Base-by-base conservation (phyloP, 345 rosid genomes). In the Conringia planisiliqua region DNA sequence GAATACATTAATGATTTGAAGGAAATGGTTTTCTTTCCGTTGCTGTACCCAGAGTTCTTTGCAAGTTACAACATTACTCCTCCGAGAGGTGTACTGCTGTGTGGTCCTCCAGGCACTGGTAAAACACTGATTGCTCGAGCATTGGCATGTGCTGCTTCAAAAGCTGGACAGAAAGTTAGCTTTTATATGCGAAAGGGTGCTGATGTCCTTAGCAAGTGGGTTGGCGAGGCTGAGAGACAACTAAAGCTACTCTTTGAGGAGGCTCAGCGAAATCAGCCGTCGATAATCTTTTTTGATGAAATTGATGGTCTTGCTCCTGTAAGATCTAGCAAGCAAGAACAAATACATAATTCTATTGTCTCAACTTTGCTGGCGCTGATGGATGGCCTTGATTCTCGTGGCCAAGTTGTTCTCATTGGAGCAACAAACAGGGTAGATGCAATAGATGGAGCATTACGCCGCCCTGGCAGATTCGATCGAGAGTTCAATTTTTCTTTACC, bases 371-470 rank as follows among this genome's bases (percentile, higher is more conserved):
- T 96, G 69, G 99, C 99, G 44, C 82, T 96, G 85, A 96, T 96
- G 99, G 99, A 96, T 84, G 99, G 99, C 77, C 93, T 96, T 80
- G 99, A 96, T 88, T 92, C 99, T 78, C 97, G 99, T 67, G 99
- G 99, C 57, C 99, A 96, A 86, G 99, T 96, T 80, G 99, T 96
- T 84, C 85, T 96, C 83, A 92, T 96, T 78, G 99, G 99, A 82
- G 99, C 99, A 76, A 96, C 99, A 58, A 96, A 96, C 80, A 90
- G 99, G 78, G 88, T 96, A 77, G 99, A 96, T 83, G 99, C 99
- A 75, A 96, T 96, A 38, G 99, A 96, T 83, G 99, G 99, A 74
- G 99, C 99, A 29, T 78, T 96, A 81, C 93, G 99, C 29, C 97
- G 99, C 40, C 99, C 99, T 78, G 99, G 99, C 68, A 86, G 99